phyloP scores from a whole-genome alignment of 2,329 filamentous ascomycete genomes.

The Diplodia corticola region DNA sequence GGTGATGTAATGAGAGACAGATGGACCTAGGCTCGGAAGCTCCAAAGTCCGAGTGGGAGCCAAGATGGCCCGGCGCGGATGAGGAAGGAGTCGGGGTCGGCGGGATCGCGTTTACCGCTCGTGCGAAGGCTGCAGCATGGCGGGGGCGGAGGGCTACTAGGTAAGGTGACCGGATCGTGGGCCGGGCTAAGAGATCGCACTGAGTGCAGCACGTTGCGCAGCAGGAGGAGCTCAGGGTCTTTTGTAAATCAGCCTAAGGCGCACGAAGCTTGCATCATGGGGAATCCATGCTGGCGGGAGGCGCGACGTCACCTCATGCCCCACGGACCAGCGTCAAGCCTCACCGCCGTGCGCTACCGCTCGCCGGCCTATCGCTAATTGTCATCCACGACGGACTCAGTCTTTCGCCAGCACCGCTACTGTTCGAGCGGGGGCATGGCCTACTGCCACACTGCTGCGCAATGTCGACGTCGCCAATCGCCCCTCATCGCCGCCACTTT shows the following conservation, averaged over 20 bases:
- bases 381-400: background rate
- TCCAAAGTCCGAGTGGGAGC: constrained; percentile 10
- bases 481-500: background rate
- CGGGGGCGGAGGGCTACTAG: background rate
- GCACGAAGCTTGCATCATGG: constrained; percentile 13
- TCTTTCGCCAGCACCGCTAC: background rate
- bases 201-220: background rate
- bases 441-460: background rate
- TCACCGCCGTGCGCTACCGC: background rate
- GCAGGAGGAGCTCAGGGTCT: background rate
- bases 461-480: background rate
- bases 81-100: constrained; percentile 1
- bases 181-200: background rate
- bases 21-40: constrained; percentile 8
- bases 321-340: constrained; percentile 12
- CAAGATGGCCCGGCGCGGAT: background rate
- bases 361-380: background rate
- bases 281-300: background rate
- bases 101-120: constrained; percentile 1
- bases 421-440: background rate
- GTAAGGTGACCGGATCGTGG: too few relatives aligned
- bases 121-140: constrained; percentile 8
- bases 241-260: constrained; percentile 17
- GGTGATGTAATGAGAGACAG: constrained; percentile 3
- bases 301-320: constrained; percentile 14